Evolutionary conservation across 2,329 filamentous ascomycete species (phyloP), one percentile per base, ranked within the genome.

Genomic region (Cadophora sp.): DNA sequence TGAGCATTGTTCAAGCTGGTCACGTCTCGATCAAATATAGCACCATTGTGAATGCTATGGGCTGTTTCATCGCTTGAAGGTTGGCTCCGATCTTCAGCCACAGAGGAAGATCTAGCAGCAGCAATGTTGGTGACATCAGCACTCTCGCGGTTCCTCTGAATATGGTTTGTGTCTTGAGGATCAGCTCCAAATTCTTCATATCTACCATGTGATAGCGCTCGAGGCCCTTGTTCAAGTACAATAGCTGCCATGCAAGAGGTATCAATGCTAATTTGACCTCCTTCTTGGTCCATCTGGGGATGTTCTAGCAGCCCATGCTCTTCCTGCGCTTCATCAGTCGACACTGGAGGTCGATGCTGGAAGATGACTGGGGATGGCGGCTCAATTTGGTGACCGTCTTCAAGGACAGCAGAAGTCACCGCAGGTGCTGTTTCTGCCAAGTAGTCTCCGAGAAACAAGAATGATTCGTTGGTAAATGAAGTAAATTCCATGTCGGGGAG

Each of bases 401-500:
- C 31, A 26, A 27, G 9, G 27, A 31, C 19, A 59, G 34, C 19
- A 59, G 22, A 1, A 16, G 31, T n/a, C 4, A 12, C 53, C 8
- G 8, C 22, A 5, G 8, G 1, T 27, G 11, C 9, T 37, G 56
- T 5, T 22, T 43, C 56, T 27, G 56, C 24, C 22, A 59, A 27
- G n/a, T 43, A 43, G 2, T 9, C 56, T 22, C 56, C 56, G 8
- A 59, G 56, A 11, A 31, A 59, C 14, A 59, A 59, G 56, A 59
- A 59, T 8, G 56, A 59, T 40, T 40, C 31, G 12, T 59, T 43
- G 4, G 34, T 34, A 40, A 59, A 59, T 22, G 37, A 37, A 11
- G 56, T 40, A 16, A 59, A 59, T 26, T 59, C 56, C 19, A 59
- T 43, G 22, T 59, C 34, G 5, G 56, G 56, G 37, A 59, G 56